Evolutionary conservation across 2,329 filamentous ascomycete species (phyloP).

Genomic region (Cephalotrichum gorgonifer): DNA sequence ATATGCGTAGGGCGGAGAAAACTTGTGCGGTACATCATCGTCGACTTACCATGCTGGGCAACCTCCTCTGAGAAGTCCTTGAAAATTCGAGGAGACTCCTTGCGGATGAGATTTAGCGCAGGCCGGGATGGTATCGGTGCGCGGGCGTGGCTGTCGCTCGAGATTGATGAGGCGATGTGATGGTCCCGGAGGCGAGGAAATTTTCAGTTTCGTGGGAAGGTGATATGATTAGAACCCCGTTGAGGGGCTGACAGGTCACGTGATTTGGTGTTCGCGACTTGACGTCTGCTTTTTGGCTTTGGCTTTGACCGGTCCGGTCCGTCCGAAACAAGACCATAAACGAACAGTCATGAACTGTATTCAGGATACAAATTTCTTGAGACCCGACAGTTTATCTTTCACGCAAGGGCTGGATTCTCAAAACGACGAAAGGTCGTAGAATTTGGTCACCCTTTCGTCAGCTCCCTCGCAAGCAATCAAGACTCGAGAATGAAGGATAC

Average conservation of each 20-base stretch:
- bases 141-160: slow-evolving; percentile 1
- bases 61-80: slow-evolving; percentile 6
- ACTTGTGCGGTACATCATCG: neutral
- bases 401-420: too few relatives aligned
- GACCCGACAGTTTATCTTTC: too few relatives aligned
- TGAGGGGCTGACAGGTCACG: slow-evolving; percentile 5
- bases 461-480: too few relatives aligned
- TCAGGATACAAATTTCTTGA: too few relatives aligned
- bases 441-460: too few relatives aligned
- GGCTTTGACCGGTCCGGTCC: too few relatives aligned
- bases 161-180: neutral
- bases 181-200: slow-evolving; percentile 3
- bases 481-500: too few relatives aligned
- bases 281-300: too few relatives aligned
- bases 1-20: neutral
- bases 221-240: neutral
- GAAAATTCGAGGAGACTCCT: slow-evolving; percentile 4
- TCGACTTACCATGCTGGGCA: slow-evolving; percentile 20
- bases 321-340: too few relatives aligned
- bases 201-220: slow-evolving; percentile 6
- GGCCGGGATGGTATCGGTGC: slow-evolving; percentile 1
- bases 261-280: too few relatives aligned
- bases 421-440: too few relatives aligned
- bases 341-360: too few relatives aligned
- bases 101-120: slow-evolving; percentile 1